Evolutionary conservation across 768 basidiomycete species (phyloP), one percentile per base, ranked within the genome.

Genomic region (Boletus vermiculosoides): DNA sequence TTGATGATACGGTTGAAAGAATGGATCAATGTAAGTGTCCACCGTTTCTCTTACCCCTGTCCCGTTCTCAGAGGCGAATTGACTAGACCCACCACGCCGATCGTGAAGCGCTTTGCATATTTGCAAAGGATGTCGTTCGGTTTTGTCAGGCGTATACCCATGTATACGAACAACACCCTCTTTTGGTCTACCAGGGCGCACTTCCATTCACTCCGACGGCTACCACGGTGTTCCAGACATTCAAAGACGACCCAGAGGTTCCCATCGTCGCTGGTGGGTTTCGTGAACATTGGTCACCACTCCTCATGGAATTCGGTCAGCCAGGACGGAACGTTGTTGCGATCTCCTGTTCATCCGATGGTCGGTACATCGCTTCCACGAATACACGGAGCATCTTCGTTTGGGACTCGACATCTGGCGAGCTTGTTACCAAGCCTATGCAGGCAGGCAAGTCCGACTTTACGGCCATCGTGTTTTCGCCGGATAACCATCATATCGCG

Each of bases 131-230:
- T 31, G 63, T 66, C 22, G 60, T 68, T n/a, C 67, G 70, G 23
- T 71, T 71, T 39, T 71, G 68, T 39, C 70, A 73, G 48, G 67
- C 71, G 3, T 70, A 64, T 51, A 58, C 62, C 34, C 63, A 64
- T 4, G 67, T 59, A 9, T 73, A 73, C 44, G 70, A 71, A 55
- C 70, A 70, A 22, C 70, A 71, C 44, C 70, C 70, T 5, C 70
- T 71, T 23, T 58, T 71, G 22, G 72, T 72, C 33, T 72, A 72
- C 58, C 61, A 62, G 23, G 63, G 66, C 18, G 71, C 71, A 18
- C 66, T 72, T 22, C 72, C 71, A 4, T 72, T 72, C 50, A 61
- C 71, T 39, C 71, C 71, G 4, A 72, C 58, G n/a, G 45, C 60
- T 12, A 60, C 66, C 10, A 45, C 55, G 9, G 44, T 73, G 34